Conservation (phyloP, 257 asterid genomes). For the Leptodermis oblonga region DNA sequence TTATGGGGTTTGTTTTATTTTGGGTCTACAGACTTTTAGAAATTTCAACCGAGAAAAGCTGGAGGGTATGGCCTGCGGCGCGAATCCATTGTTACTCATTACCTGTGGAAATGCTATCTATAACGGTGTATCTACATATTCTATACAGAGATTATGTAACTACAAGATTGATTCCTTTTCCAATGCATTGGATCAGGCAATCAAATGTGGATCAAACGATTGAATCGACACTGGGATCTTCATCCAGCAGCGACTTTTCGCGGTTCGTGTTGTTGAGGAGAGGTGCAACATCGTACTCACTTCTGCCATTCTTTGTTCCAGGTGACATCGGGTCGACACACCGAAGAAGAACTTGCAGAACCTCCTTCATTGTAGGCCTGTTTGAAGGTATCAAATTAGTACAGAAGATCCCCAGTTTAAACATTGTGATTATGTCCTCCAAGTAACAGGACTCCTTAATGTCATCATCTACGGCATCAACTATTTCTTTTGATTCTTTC, state of each 20-base stretch:
- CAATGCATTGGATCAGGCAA: neutral
- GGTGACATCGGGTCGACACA: constrained; percentile 29
- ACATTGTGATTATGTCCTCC: constrained; percentile 50
- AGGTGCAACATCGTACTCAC: constrained; percentile 53
- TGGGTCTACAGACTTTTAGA: too few relatives aligned
- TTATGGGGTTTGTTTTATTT: too few relatives aligned
- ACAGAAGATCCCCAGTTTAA: constrained; percentile 73
- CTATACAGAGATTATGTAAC: neutral
- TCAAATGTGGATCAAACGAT: constrained; percentile 19
- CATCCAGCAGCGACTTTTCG: constrained; percentile 20
- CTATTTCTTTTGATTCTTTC: constrained; percentile 42
- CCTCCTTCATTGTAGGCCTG: constrained; percentile 78
- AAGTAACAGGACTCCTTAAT: constrained; percentile 47
- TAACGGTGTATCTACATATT: neutral
- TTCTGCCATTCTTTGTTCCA: constrained; percentile 26
- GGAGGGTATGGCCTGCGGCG: constrained; percentile 55
- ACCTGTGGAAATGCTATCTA: constrained; percentile 3
- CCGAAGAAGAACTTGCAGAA: constrained; percentile 48
- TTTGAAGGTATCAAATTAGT: constrained; percentile 50
- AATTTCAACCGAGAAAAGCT: constrained; percentile 46
- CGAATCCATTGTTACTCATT: constrained; percentile 35
- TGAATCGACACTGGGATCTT: constrained; percentile 35
- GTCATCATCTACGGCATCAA: constrained; percentile 53
- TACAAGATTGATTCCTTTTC: neutral
- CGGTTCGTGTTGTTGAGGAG: constrained; percentile 49